Evolutionary conservation across 306 rosid genomes (phyloP), one percentile per base, ranked within the genome.

Genomic region (Mimosa bimucronata): DNA sequence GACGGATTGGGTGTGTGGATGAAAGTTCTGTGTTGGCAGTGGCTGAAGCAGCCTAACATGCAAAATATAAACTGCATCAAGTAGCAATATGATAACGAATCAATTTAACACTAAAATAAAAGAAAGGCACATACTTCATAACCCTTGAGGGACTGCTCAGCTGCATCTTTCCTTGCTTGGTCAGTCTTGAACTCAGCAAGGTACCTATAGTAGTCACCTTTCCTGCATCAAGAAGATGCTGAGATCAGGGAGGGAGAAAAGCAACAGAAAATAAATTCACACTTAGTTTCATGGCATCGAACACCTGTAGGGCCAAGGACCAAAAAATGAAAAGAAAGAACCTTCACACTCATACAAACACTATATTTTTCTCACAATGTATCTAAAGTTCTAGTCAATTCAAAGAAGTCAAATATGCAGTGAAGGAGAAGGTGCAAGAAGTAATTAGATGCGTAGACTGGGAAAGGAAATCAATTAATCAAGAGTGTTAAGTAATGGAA

Each of bases 1-100:
- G 98, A 83, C 97, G 97, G 71, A 94, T 94, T 13, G 98, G 97
- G 80, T 94, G 98, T 66, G 97, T 94, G 40, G 98, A 91, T 72
- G 94, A 95, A 66, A 94, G 97, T 83, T 94, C 98, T 41, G 94
- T 86, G 88, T 85, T 92, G 46, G 98, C 98, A 29, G 95, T 90
- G 48, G 86, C 90, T 67, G 95, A 90, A 75, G 98, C 98, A 80
- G 92, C 91, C 98, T 94, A 68, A 77, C 21, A 57, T 80, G 67
- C 67, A 66, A 40, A 81, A 83, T 10, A 76, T 46, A 48, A 64
- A 34, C 50, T 71, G 80, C 79, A 71, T 84, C 71, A 85, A 46
- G 60, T 1, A 8, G 45, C 57, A 23, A 50, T 66, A 70, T 64
- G 25, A 75, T 14, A 72, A 82, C 21, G 48, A 80, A 82, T 68